Evolutionary conservation across 345 rosid species (phyloP).

Genomic region (Noccaea caerulescens): DNA sequence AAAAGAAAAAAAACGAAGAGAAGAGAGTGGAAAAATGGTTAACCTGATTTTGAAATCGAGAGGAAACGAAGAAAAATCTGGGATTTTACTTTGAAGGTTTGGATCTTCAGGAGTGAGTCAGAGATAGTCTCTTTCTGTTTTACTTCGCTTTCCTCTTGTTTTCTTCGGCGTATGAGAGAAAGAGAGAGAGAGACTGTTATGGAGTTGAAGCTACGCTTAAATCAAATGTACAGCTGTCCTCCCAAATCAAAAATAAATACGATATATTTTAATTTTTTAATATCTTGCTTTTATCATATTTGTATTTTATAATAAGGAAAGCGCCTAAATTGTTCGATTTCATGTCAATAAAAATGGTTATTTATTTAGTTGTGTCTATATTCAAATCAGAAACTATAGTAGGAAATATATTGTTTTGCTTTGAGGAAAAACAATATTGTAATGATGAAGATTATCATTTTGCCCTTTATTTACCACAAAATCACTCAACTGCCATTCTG

Average conservation of each 20-base stretch:
- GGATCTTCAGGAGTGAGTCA: slow-evolving; percentile 46
- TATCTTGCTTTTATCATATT: slow-evolving; percentile 23
- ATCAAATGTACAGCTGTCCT: slow-evolving; percentile 44
- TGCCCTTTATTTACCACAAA: neutral
- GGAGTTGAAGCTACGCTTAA: slow-evolving; percentile 48
- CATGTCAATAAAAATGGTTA: no score
- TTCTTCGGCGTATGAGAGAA: slow-evolving; percentile 14
- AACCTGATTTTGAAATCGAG: slow-evolving; percentile 29
- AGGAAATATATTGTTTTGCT: neutral
- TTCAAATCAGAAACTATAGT: neutral
- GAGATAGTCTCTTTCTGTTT: slow-evolving; percentile 42
- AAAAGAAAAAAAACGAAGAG: neutral
- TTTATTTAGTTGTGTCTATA: neutral
- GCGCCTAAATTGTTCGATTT: neutral
- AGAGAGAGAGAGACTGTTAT: slow-evolving; percentile 40
- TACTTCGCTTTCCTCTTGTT: slow-evolving; percentile 33
- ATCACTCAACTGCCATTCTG: neutral
- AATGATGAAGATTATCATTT: neutral
- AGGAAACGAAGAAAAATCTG: slow-evolving; percentile 13
- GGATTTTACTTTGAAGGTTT: slow-evolving; percentile 1
- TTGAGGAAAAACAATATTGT: neutral
- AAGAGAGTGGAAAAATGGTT: slow-evolving; percentile 11
- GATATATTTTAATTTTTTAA: neutral
- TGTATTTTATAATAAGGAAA: neutral
- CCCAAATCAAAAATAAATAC: neutral